phyloP scores from a whole-genome alignment of 345 rosid genomes.

The Salix koriyanagi region DNA sequence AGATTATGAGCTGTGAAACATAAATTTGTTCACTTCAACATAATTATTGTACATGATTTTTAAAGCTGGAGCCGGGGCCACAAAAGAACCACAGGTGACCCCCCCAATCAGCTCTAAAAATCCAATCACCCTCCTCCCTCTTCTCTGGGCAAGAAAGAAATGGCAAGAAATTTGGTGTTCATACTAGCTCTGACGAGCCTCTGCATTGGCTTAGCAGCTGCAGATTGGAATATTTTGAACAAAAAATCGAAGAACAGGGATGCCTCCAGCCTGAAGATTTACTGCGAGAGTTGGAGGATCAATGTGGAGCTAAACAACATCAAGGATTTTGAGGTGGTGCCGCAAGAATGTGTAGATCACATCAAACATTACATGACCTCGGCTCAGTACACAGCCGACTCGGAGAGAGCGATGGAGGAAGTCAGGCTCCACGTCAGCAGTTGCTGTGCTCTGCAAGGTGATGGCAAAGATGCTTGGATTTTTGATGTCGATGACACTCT shows the following conservation, averaged over 20 bases:
- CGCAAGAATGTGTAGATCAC: constrained; percentile 54
- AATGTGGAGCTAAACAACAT: constrained; percentile 75
- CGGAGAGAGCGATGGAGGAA: constrained; percentile 46
- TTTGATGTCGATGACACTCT: constrained; percentile 73
- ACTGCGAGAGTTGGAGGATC: constrained; percentile 77
- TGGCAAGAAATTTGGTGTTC: constrained; percentile 32
- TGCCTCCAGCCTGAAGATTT: constrained; percentile 32
- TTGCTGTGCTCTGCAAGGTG: constrained; percentile 36
- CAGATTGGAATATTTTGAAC: constrained; percentile 67
- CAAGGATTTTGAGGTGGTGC: constrained; percentile 55
- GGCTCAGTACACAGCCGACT: constrained; percentile 55
- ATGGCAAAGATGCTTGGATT: constrained; percentile 72
- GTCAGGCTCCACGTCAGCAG: constrained; percentile 36
- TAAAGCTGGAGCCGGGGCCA: neutral
- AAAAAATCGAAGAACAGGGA: constrained; percentile 13
- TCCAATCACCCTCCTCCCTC: too few species aligned
- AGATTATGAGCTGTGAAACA: constrained; percentile 23
- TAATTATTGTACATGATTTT: neutral
- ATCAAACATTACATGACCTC: constrained; percentile 64
- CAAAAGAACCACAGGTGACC: constrained; percentile 15
- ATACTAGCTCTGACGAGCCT: constrained; percentile 33
- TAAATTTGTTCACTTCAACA: neutral
- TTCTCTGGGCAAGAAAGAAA: constrained; percentile 13
- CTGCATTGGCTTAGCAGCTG: constrained; percentile 27
- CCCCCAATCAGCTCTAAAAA: neutral